Conservation (phyloP, 345 rosid genomes). For the Pugionium cornutum region DNA sequence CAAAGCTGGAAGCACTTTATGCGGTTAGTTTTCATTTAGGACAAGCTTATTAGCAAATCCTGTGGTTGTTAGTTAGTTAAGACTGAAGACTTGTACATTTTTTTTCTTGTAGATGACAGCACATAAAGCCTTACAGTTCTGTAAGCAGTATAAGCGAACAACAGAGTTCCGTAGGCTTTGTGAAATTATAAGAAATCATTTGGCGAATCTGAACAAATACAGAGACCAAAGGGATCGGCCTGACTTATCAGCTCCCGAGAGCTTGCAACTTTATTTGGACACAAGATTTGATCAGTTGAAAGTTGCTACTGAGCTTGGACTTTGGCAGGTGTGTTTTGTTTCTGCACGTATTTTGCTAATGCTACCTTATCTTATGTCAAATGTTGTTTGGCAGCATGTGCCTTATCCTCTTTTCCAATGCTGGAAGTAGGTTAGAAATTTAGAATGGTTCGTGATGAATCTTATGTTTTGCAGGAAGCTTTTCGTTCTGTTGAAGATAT, state of each 20-base stretch:
- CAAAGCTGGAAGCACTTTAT: slow-evolving; percentile 94
- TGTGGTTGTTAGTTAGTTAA: slow-evolving; percentile 9
- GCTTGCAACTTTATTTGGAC: slow-evolving; percentile 87
- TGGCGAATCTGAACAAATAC: slow-evolving; percentile 88
- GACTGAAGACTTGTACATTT: slow-evolving; percentile 11
- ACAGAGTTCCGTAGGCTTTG: slow-evolving; percentile 95
- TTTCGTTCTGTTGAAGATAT: slow-evolving; percentile 95
- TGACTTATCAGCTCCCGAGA: slow-evolving; percentile 93
- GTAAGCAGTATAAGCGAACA: slow-evolving; percentile 92
- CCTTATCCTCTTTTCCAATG: background rate
- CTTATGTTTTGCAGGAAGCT: slow-evolving; percentile 72
- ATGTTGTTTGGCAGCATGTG: background rate
- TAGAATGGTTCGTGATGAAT: background rate
- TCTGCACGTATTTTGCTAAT: slow-evolving; percentile 5
- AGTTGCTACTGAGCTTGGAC: slow-evolving; percentile 90
- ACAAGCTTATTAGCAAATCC: slow-evolving; percentile 5
- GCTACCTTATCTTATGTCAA: background rate
- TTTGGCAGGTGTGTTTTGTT: slow-evolving; percentile 76
- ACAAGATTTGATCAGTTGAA: slow-evolving; percentile 98
- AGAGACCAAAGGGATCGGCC: slow-evolving; percentile 99
- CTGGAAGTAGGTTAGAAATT: slow-evolving; percentile 9
- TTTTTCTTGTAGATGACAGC: slow-evolving; percentile 85
- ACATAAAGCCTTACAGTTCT: slow-evolving; percentile 93
- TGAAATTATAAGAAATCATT: slow-evolving; percentile 94
- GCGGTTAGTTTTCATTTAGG: slow-evolving; percentile 60